Percentiles rank a stretch among this genome's conserved stretches.
phyloP scores from a whole-genome alignment of 805 yeast species.

The Debaryomyces prosopidis region DNA sequence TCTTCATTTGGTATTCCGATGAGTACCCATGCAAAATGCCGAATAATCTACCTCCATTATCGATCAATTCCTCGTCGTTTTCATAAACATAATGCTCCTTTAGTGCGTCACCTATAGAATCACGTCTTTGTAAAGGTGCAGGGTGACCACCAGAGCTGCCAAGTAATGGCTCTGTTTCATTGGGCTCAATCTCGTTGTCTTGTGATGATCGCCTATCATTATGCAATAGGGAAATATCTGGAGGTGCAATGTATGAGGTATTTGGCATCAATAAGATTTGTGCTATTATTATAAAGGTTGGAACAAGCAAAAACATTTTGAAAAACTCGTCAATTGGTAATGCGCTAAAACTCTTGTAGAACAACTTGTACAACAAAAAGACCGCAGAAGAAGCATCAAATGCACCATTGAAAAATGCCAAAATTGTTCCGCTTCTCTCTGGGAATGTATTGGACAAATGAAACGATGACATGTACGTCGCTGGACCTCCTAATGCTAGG shows the following conservation, averaged over 20 bases:
- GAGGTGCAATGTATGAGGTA: conserved; percentile 46
- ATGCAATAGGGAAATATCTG: conserved; percentile 24
- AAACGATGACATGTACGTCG: conserved; percentile 55
- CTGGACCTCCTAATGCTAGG: conserved; percentile 61
- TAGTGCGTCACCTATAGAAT: conserved; percentile 57
- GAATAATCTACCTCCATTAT: conserved; percentile 46
- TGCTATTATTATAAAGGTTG: conserved; percentile 46
- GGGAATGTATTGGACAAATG: conserved; percentile 61
- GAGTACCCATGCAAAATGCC: conserved; percentile 57
- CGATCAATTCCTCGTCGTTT: conserved; percentile 39
- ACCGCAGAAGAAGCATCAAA: conserved; percentile 60
- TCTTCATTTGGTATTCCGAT: conserved; percentile 47
- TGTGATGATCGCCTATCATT: conserved; percentile 3
- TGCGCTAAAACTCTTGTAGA: conserved; percentile 33
- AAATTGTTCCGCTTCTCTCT: conserved; percentile 48
- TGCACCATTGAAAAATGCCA: conserved; percentile 58
- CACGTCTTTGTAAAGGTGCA: conserved; percentile 41
- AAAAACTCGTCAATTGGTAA: conserved; percentile 42
- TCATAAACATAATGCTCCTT: conserved; percentile 54
- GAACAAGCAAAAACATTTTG: conserved; percentile 48
- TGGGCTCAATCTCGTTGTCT: conserved; percentile 10
- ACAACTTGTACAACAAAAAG: conserved; percentile 46
- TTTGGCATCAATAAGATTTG: conserved; percentile 50
- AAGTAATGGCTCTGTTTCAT: conserved; percentile 6
- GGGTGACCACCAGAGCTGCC: conserved; percentile 18